Evolutionary conservation across 225 moss, liverwort and hornwort species (phyloP), one percentile per base, ranked within the genome.

Genomic region (Anthoceros angustus): DNA sequence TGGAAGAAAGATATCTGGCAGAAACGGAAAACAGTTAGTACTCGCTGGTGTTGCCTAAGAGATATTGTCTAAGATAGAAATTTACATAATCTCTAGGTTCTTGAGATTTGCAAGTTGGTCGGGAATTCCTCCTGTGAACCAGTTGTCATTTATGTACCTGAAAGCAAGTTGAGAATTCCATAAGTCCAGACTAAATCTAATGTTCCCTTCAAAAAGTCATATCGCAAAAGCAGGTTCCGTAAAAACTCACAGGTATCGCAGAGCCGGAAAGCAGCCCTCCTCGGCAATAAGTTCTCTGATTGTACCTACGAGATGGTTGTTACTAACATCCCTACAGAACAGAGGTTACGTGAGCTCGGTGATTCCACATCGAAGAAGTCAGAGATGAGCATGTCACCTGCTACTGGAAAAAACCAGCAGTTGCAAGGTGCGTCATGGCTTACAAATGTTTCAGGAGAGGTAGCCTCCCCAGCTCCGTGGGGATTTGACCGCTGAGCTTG

Each of bases 61-160:
- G 11, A 9, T 67, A 42, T 42, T 24, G 25, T 15, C 39, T 15
- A 16, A 7, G 18, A 5, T 15, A 42, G 42, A 12, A 42, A 55
- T 60, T 61, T 61, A 68, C 68, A 68, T 38, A 68, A 68, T 68
- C 39, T 68, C 68, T 39, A 68, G 60, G 38, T 48, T 42, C 23
- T 25, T 68, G 21, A 68, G 60, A 15, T 10, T 55, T 24, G 68
- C 26, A 39, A 68, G 10, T 14, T 61, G 26, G n/a, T 55, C 60
- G 41, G 68, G 68, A 39, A 68, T 68, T 39, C 40, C 18, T 15
- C 68, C 68, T 5, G 68, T 60, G 68, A 68, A 55, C 14, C 50
- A 39, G 50, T 68, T 68, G 41, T 68, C 68, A 55, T 68, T 68
- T 15, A 68, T 20, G 38, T 68, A 68, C 32, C 68, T 68, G 60